phyloP scores from a whole-genome alignment of 139 green algal species.

The Marvania coccoides region DNA sequence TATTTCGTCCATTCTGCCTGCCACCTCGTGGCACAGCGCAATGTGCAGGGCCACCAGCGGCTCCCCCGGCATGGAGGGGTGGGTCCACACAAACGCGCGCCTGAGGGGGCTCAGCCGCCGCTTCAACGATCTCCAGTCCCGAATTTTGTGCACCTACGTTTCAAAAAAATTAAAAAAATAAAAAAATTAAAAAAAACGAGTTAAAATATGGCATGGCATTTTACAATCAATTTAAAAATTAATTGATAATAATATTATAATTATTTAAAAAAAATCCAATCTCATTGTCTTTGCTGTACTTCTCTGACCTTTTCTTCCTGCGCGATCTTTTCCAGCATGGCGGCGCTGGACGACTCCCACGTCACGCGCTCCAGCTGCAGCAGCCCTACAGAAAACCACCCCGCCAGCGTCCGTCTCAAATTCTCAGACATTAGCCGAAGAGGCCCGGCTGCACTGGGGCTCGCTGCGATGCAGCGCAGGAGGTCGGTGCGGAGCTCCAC shows the following conservation, averaged over 20 bases:
- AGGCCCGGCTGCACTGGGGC: not conserved
- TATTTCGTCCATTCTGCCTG: constrained; percentile 21
- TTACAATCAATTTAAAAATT: no score
- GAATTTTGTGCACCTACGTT: not conserved
- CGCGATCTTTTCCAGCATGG: constrained; percentile 53
- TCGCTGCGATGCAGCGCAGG: constrained; percentile 5
- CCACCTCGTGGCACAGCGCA: constrained; percentile 27
- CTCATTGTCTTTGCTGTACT: no score
- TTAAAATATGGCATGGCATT: no score
- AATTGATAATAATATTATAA: no score
- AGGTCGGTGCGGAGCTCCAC: constrained; percentile 54
- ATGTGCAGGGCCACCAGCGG: constrained; percentile 72
- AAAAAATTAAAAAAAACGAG: no score
- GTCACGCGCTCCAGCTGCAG: constrained; percentile 60
- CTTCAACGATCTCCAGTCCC: not conserved
- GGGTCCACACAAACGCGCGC: not conserved
- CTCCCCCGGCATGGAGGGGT: constrained; percentile 19
- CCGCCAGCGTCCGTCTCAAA: constrained; percentile 36
- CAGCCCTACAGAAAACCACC: constrained; percentile 66
- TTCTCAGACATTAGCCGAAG: constrained; percentile 13
- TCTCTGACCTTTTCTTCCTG: constrained; percentile 8
- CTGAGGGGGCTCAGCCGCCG: not conserved
- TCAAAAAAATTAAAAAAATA: no score
- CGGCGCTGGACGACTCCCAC: constrained; percentile 48
- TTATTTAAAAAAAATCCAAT: no score